Evolutionary conservation across 2,329 filamentous ascomycete species (phyloP), one percentile per base, ranked within the genome.

Genomic region (Elsinoe ampelina): DNA sequence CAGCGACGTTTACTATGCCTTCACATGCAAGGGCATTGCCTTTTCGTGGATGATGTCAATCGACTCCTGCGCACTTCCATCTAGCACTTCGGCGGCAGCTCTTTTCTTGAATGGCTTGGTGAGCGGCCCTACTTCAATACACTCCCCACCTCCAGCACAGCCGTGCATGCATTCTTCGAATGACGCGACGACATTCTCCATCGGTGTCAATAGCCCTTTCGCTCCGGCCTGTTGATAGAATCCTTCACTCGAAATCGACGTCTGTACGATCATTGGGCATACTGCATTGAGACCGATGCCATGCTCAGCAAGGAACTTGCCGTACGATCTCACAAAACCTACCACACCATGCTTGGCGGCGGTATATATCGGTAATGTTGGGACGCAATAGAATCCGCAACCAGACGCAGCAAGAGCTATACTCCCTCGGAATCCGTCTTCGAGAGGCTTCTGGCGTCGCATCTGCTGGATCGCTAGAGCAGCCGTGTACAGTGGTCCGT

Each of bases 401-500:
- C 74, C 65, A n/a, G 71, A 73, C 11, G 70, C 70, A 1, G 70
- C 68, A 15, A 62, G 60, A 54, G 61, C 61, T 45, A 68, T 71
- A 57, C 72, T 74, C 5, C 73, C 73, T 22, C 71, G 61, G 19
- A 67, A 66, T 0, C 68, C 71, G 34, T 63, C 47, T 20, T 64
- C 60, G 41, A 67, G 64, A 5, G 61, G 61, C 12, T 68, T 64
- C 59, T 75, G 73, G 26, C 71, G 66, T 52, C 71, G 63, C 62
- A 75, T 73, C 58, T 75, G 73, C 67, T 75, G 73, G 1, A 75
- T 62, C 3, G 71, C 72, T 20, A 76, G 63, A 0, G 67, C 68
- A 5, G 69, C 61, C 0, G 73, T 75, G 56, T 72, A 74, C 50
- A 75, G 52, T n/a, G 74, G 66, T 1, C 72, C 74, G 13, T 66